These are phyloP conservation scores for Ensete ventricosum DNA, from an alignment of 176 grass and related monocot genomes.

Conservation along the genomic window DNA sequence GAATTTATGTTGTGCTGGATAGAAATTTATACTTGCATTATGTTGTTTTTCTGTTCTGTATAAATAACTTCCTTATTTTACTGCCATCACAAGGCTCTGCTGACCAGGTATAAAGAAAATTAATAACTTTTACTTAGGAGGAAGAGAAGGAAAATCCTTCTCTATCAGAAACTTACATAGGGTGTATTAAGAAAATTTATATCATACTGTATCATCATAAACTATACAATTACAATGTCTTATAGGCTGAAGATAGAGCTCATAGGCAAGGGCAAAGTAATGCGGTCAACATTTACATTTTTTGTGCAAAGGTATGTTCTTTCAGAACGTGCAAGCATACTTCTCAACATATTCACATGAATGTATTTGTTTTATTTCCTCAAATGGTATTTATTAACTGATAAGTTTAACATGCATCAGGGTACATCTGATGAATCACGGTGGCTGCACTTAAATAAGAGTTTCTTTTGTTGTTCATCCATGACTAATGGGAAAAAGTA, in stretches of 20 bases:
- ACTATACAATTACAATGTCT: neutral
- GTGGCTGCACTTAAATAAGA: slow-evolving; percentile 72
- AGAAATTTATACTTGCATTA: neutral
- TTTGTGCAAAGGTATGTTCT: slow-evolving; percentile 64
- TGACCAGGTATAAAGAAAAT: too few relatives aligned
- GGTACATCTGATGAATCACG: slow-evolving; percentile 66
- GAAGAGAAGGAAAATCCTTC: too few relatives aligned
- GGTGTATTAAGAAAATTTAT: too few relatives aligned
- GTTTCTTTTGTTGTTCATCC: slow-evolving; percentile 72
- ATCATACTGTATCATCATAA: too few relatives aligned
- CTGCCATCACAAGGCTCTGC: too few relatives aligned
- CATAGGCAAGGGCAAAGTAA: slow-evolving; percentile 87
- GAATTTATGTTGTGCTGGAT: too few relatives aligned
- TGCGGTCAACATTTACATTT: slow-evolving; percentile 96
- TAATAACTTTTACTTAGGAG: too few relatives aligned
- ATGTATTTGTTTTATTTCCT: neutral
- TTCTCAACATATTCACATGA: neutral
- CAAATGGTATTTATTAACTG: neutral
- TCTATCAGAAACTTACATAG: too few relatives aligned
- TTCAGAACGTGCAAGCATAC: neutral
- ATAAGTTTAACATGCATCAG: slow-evolving; percentile 30
- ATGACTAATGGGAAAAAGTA: slow-evolving; percentile 91
- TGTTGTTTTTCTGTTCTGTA: too few relatives aligned
- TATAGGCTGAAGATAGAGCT: slow-evolving; percentile 95
- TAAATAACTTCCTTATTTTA: too few relatives aligned